Evolutionary conservation across 2,329 filamentous ascomycete genomes (phyloP).

Genomic region (Corinectria fuckeliana): DNA sequence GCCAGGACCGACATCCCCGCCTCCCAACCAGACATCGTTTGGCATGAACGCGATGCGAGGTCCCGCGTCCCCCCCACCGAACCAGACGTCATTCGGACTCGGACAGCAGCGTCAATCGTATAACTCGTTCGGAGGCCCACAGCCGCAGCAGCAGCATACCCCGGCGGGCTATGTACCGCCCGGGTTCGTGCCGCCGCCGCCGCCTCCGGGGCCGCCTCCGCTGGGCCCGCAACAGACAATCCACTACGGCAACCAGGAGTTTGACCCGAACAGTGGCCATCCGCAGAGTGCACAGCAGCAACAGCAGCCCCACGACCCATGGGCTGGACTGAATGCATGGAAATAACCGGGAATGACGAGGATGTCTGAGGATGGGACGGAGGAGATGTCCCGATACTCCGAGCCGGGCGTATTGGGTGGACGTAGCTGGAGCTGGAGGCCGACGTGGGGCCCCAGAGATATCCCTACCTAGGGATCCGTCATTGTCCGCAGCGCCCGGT

Average conservation of each 20-base stretch:
- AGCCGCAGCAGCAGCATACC: conserved; percentile 44
- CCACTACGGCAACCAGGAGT: conserved; percentile 54
- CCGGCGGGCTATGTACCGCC: conserved; percentile 56
- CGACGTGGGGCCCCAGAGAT: background rate
- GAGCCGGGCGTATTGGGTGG: background rate
- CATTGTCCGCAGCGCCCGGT: background rate
- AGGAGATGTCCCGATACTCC: conserved; percentile 1
- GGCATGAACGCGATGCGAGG: conserved; percentile 47
- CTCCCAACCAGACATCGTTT: conserved; percentile 65
- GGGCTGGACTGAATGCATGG: conserved; percentile 61
- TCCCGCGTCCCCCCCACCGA: conserved; percentile 63
- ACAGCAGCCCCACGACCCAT: conserved; percentile 55
- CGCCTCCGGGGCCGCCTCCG: conserved; percentile 67
- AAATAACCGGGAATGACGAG: conserved; percentile 44
- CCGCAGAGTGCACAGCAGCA: conserved; percentile 45
- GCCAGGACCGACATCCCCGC: conserved; percentile 65
- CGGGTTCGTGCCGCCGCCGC: conserved; percentile 68
- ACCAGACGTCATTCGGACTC: conserved; percentile 58
- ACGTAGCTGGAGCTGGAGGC: background rate
- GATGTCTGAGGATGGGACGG: background rate
- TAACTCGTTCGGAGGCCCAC: conserved; percentile 42
- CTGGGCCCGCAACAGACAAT: conserved; percentile 68
- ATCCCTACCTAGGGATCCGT: background rate
- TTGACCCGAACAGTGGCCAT: conserved; percentile 40
- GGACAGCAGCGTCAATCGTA: conserved; percentile 48